Evolutionary conservation across 2,329 filamentous ascomycete species (phyloP).

Genomic region (Magnaporthiopsis incrustans): DNA sequence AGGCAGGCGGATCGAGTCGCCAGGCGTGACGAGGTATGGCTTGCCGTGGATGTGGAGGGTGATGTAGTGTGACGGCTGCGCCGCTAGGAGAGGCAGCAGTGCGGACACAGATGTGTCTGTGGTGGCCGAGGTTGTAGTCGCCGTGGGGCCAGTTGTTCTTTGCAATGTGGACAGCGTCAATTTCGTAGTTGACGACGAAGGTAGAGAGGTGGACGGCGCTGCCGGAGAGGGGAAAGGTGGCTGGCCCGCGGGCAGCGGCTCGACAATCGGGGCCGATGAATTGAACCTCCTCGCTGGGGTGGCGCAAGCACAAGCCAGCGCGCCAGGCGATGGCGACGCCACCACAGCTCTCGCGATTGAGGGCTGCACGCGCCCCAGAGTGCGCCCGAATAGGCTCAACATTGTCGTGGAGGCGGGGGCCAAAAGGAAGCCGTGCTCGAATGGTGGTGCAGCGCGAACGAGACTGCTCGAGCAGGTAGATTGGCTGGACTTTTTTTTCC

Average conservation of each 20-base stretch:
- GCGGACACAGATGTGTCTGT: slow-evolving; percentile 43
- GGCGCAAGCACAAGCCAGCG: not conserved
- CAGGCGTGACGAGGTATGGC: slow-evolving; percentile 70
- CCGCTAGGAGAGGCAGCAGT: slow-evolving; percentile 62
- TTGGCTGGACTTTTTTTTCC: too few species aligned
- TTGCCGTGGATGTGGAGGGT: slow-evolving; percentile 71
- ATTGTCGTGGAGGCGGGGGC: too few species aligned
- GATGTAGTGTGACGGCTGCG: slow-evolving; percentile 71
- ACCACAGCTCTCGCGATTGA: not conserved
- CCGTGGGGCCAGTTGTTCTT: not conserved
- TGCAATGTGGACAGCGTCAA: too few species aligned
- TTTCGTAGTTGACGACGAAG: not conserved
- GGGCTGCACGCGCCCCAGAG: not conserved
- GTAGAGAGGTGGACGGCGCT: not conserved
- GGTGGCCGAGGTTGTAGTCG: not conserved
- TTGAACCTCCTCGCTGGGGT: not conserved
- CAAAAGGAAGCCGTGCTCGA: too few species aligned
- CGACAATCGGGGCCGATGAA: not conserved
- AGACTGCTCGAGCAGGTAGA: too few species aligned
- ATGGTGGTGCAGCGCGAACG: too few species aligned
- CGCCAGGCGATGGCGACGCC: not conserved
- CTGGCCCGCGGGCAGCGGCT: not conserved
- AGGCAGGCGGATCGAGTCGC: slow-evolving; percentile 68
- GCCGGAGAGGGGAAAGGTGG: not conserved
- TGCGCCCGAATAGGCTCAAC: not conserved